Percentiles rank a stretch among this genome's conserved stretches.
These are phyloP conservation scores for Arachis monticola DNA, from an alignment of 331 rosid species.

Conservation along the genomic window DNA sequence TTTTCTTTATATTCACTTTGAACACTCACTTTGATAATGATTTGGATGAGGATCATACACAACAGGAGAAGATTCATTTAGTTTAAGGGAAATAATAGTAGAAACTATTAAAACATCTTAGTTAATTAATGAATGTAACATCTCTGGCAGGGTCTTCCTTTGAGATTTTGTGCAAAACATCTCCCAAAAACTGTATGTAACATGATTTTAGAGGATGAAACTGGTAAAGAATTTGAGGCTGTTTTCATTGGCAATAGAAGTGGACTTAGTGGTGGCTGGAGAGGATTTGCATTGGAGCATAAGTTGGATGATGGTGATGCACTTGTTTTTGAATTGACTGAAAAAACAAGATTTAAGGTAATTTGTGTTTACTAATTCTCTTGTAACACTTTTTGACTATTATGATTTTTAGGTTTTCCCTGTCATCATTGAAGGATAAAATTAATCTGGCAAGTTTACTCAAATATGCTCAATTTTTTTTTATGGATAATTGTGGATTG, in stretches of 20 bases:
- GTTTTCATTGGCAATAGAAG: constrained; percentile 59
- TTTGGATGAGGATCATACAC: neutral
- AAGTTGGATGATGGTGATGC: constrained; percentile 88
- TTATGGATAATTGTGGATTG: too few relatives aligned
- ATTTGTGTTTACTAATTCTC: neutral
- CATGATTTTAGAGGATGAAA: constrained; percentile 69
- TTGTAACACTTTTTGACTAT: constrained; percentile 1
- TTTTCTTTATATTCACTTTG: neutral
- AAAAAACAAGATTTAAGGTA: constrained; percentile 71
- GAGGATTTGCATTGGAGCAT: constrained; percentile 82
- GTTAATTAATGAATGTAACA: constrained; percentile 6
- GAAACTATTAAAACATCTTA: neutral
- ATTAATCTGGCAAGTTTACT: too few relatives aligned
- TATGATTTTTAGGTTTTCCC: neutral
- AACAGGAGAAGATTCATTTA: neutral
- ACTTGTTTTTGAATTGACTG: constrained; percentile 68
- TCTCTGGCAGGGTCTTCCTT: constrained; percentile 62
- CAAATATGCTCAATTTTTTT: too few relatives aligned
- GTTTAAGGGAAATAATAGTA: neutral
- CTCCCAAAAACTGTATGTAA: constrained; percentile 53
- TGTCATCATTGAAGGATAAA: neutral
- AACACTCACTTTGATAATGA: neutral
- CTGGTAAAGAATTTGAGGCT: constrained; percentile 57
- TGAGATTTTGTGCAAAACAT: constrained; percentile 60
- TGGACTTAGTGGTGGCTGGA: constrained; percentile 89